phyloP scores from a whole-genome alignment of 2,329 filamentous ascomycete genomes.

The Phyllosticta citriasiana region DNA sequence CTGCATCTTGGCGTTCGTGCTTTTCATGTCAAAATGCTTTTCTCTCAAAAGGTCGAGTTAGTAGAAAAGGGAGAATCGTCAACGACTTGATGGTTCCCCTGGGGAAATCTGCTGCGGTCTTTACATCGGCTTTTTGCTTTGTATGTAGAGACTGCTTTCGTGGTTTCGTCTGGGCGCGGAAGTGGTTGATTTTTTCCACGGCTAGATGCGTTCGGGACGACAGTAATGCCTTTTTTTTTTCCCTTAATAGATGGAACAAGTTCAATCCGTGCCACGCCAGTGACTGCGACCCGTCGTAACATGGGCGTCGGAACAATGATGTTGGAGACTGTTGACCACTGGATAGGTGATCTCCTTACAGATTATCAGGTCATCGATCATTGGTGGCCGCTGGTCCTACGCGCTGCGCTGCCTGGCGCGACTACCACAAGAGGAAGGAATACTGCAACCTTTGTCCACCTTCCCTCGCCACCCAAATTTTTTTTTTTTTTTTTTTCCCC shows the following conservation, averaged over 20 bases:
- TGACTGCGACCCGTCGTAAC: background rate
- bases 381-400: background rate
- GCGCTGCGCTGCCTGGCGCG: background rate
- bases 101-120: conserved; percentile 22
- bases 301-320: background rate
- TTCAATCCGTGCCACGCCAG: background rate
- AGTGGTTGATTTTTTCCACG: conserved; percentile 19
- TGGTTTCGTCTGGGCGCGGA: conserved; percentile 26
- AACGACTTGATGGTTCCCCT: conserved; percentile 14
- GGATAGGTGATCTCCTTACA: background rate
- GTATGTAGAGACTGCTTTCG: conserved; percentile 20
- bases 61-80: conserved; percentile 19
- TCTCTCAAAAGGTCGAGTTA: conserved; percentile 26
- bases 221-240: conserved; percentile 28
- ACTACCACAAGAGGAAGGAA: background rate
- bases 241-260: conserved; percentile 21
- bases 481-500: no score
- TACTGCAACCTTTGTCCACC: background rate
- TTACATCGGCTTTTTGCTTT: conserved; percentile 20
- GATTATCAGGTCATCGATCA: background rate
- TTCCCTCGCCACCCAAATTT: no score
- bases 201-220: conserved; percentile 27
- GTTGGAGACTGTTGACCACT: background rate
- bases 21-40: conserved; percentile 29
- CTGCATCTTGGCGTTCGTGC: conserved; percentile 32